These are phyloP conservation scores for Apophysomyces trapeziformis DNA, from an alignment of 371 early-diverging fungal species.

Conservation along the genomic window DNA sequence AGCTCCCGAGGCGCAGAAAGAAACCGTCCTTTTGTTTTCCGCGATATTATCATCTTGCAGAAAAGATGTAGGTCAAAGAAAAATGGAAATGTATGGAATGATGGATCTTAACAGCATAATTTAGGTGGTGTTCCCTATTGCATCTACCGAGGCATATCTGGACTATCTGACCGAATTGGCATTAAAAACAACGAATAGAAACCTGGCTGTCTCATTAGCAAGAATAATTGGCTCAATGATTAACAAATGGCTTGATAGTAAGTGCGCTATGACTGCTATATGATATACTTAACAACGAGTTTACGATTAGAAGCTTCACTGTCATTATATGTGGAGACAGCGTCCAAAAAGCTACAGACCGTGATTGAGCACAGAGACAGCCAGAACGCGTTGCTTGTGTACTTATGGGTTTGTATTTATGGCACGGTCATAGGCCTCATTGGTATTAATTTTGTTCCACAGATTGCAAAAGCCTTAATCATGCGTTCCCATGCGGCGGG, in stretches of 20 bases:
- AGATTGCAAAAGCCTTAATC: conserved; percentile 72
- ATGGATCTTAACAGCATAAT: too few species aligned
- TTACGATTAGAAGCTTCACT: conserved; percentile 31
- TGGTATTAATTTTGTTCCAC: conserved; percentile 12
- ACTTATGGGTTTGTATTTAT: conserved; percentile 39
- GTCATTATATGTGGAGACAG: conserved; percentile 37
- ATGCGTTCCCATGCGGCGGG: conserved; percentile 56
- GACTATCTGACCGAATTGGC: conserved; percentile 53
- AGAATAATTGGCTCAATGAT: conserved; percentile 61
- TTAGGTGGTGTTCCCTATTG: conserved; percentile 56
- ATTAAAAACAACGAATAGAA: conserved; percentile 37
- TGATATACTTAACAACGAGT: background rate
- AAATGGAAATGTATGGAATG: background rate
- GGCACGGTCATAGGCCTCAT: background rate
- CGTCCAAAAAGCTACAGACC: conserved; percentile 27
- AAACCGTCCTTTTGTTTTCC: conserved; percentile 51
- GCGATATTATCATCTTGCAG: conserved; percentile 60
- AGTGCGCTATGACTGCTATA: conserved; percentile 3
- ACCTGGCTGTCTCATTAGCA: conserved; percentile 47
- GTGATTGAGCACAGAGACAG: conserved; percentile 22
- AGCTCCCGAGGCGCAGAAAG: conserved; percentile 47
- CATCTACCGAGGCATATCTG: conserved; percentile 50
- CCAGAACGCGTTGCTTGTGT: conserved; percentile 35
- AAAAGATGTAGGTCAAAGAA: conserved; percentile 50
- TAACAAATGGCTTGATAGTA: conserved; percentile 67